These are phyloP conservation scores for Amoebophrya sp. DNA, from an alignment of 169 alveolate genomes.

Conservation along the genomic window DNA sequence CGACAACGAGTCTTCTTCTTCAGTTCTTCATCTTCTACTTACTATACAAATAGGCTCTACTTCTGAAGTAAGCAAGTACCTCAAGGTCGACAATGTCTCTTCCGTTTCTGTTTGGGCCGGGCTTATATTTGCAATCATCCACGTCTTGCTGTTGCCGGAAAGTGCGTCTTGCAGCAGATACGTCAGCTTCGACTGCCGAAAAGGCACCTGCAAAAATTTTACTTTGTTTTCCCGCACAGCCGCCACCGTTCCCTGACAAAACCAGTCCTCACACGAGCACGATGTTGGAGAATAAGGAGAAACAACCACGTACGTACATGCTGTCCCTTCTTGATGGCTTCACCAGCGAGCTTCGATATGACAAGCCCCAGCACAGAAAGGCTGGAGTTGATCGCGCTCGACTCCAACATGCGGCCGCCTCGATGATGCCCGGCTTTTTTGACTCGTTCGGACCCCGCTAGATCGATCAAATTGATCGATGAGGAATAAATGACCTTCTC, in stretches of 20 bases:
- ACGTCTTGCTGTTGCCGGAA: slow-evolving; percentile 21
- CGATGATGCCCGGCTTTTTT: slow-evolving; percentile 65
- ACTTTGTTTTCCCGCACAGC: too few species aligned
- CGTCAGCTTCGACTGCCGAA: slow-evolving; percentile 33
- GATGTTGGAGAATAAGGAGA: too few species aligned
- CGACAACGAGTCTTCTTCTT: too few species aligned
- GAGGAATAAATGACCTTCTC: not conserved
- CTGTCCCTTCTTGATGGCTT: not conserved
- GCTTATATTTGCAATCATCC: slow-evolving; percentile 23
- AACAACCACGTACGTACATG: slow-evolving; percentile 24
- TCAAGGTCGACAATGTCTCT: not conserved
- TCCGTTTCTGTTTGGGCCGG: slow-evolving; percentile 20
- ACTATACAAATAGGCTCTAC: too few species aligned
- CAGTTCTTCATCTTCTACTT: too few species aligned
- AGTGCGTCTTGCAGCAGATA: slow-evolving; percentile 26
- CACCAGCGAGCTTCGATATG: slow-evolving; percentile 17
- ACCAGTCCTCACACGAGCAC: too few species aligned
- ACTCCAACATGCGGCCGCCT: slow-evolving; percentile 73
- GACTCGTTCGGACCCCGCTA: slow-evolving; percentile 83
- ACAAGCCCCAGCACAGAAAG: slow-evolving; percentile 53
- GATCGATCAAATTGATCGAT: slow-evolving; percentile 67
- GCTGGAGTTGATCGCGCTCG: slow-evolving; percentile 67
- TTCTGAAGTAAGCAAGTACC: too few species aligned
- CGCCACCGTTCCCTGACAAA: too few species aligned
- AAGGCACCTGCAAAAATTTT: not conserved